phyloP scores from a whole-genome alignment of 805 yeast genomes.

The Tetrapisispora namnaoensis region DNA sequence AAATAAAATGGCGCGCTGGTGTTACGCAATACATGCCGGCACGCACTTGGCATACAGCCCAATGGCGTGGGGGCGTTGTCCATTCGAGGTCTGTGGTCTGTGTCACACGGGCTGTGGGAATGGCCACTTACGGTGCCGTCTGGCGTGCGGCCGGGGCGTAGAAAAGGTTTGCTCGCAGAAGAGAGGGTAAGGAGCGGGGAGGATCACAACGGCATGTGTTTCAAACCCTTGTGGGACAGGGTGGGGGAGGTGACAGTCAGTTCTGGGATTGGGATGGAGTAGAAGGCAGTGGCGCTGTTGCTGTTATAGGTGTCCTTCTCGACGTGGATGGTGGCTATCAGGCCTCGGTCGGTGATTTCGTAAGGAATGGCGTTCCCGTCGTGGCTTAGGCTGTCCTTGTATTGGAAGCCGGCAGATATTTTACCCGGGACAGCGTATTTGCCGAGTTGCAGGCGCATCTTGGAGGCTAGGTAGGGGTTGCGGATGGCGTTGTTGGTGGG shows the following conservation, averaged over 20 bases:
- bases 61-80: no score
- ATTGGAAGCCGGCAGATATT: not conserved
- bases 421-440: not conserved
- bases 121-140: no score
- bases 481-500: slow-evolving; percentile 35
- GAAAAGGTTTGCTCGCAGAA: no score
- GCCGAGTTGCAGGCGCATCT: slow-evolving; percentile 8
- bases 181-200: not conserved
- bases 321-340: slow-evolving; percentile 64
- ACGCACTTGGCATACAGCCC: no score
- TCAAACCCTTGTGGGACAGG: slow-evolving; percentile 22
- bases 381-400: not conserved
- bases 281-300: slow-evolving; percentile 47
- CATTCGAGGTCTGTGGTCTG: no score
- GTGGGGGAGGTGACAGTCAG: slow-evolving; percentile 26
- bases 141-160: no score
- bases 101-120: no score
- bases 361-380: slow-evolving; percentile 45
- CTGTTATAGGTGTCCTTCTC: slow-evolving; percentile 48
- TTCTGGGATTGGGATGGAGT: slow-evolving; percentile 64
- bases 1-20: no score
- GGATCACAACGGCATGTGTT: slow-evolving; percentile 12
- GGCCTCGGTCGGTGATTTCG: slow-evolving; percentile 45
- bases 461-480: slow-evolving; percentile 10
- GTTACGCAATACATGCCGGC: no score